phyloP scores from a whole-genome alignment of 768 basidiomycete species.

The Kwoniella mangroviensis region DNA sequence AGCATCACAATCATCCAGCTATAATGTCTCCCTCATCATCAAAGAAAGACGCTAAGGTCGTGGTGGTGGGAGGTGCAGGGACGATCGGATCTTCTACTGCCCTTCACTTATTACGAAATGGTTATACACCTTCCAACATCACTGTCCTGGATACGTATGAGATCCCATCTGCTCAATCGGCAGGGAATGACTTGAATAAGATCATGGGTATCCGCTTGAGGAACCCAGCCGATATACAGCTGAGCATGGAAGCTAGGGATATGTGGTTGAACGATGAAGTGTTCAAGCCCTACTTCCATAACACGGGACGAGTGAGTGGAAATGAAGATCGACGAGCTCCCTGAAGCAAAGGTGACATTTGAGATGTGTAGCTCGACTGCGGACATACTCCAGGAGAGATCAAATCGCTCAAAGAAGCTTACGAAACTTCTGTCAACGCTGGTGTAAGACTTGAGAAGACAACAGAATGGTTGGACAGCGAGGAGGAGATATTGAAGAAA shows the following conservation, averaged over 20 bases:
- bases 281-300: conserved; percentile 42
- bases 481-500: conserved; percentile 30
- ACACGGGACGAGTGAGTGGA: conserved; percentile 40
- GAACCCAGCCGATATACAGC: conserved; percentile 17
- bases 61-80: conserved; percentile 42
- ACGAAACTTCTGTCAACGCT: conserved; percentile 16
- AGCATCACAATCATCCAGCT: neutral
- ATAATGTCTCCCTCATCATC: conserved; percentile 1
- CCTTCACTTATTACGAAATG: conserved; percentile 42
- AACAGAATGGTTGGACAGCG: conserved; percentile 33
- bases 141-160: conserved; percentile 40
- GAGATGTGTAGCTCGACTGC: conserved; percentile 18
- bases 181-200: conserved; percentile 50
- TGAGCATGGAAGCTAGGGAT: conserved; percentile 37
- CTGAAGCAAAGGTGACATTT: neutral
- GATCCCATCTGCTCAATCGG: conserved; percentile 35
- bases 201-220: conserved; percentile 24
- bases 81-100: conserved; percentile 50
- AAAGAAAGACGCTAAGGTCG: conserved; percentile 11
- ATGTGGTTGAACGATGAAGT: conserved; percentile 46
- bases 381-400: conserved; percentile 19
- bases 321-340: neutral
- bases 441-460: conserved; percentile 21
- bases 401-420: conserved; percentile 18
- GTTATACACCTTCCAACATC: conserved; percentile 39